Percentiles rank a stretch among this genome's conserved stretches.
These are phyloP conservation scores for Neofusicoccum cordaticola DNA, from an alignment of 2,329 filamentous ascomycete genomes.

Conservation along the genomic window DNA sequence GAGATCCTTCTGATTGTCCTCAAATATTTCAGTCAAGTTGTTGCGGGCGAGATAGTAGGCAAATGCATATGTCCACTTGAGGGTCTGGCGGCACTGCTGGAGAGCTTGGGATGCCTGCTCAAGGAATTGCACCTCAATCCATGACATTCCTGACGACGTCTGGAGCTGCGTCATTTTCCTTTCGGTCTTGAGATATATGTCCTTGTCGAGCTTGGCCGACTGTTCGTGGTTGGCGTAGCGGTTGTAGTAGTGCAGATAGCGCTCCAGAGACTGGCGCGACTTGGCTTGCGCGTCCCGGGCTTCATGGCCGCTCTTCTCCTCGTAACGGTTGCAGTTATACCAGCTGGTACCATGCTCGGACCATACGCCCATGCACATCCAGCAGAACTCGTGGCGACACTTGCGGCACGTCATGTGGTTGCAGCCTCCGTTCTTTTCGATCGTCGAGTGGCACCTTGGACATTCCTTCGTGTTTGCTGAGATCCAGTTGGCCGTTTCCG, in stretches of 20 bases:
- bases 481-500: conserved; percentile 98
- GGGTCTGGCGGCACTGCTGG: conserved; percentile 93
- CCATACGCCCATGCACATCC: conserved; percentile 99
- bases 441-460: conserved; percentile 91
- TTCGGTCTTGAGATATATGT: conserved; percentile 93
- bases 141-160: conserved; percentile 90
- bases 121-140: conserved; percentile 98
- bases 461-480: conserved; percentile 99
- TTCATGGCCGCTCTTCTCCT: conserved; percentile 90
- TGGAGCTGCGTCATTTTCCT: conserved; percentile 99
- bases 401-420: conserved; percentile 98
- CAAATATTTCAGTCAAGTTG: conserved; percentile 95
- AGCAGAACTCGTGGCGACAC: conserved; percentile 96
- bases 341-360: conserved; percentile 97
- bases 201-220: conserved; percentile 92
- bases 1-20: conserved; percentile 97
- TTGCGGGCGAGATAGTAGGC: conserved; percentile 96
- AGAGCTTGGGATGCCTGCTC: conserved; percentile 89
- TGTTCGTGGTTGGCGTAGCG: conserved; percentile 98
- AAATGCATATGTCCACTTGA: conserved; percentile 99
- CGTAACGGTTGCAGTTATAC: conserved; percentile 98
- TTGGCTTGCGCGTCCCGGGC: conserved; percentile 89
- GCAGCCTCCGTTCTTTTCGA: conserved; percentile 97
- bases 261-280: conserved; percentile 83
- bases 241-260: conserved; percentile 99